Conservation (phyloP, 805 yeast genomes). For the Kluyveromyces siamensis region DNA sequence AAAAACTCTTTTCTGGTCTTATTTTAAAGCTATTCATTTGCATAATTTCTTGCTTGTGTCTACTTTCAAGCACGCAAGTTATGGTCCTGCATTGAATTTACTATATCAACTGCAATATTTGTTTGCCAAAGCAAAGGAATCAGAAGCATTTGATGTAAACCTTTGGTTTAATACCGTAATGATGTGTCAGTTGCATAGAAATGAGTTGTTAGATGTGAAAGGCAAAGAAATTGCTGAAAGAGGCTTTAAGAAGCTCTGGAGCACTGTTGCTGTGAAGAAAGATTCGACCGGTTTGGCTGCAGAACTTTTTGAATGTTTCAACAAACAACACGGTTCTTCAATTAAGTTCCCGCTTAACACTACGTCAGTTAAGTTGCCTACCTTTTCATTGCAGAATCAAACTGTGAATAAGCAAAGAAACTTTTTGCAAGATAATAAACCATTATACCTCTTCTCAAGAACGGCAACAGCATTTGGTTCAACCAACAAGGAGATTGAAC, state of each 20-base stretch:
- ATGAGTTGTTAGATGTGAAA: conserved; percentile 7
- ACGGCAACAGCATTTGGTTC: conserved; percentile 13
- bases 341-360: conserved; percentile 4
- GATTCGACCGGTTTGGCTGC: conserved; percentile 20
- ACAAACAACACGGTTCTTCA: conserved; percentile 10
- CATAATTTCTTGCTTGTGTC: conserved; percentile 19
- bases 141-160: conserved; percentile 17
- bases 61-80: conserved; percentile 18
- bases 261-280: conserved; percentile 8
- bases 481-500: conserved; percentile 3
- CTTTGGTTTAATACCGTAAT: conserved; percentile 21
- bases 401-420: conserved; percentile 8
- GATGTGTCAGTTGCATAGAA: conserved; percentile 24
- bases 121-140: conserved; percentile 16
- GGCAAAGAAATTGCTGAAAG: conserved; percentile 12
- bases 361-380: conserved; percentile 7
- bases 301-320: conserved; percentile 11
- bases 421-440: conserved; percentile 10
- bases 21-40: conserved; percentile 16
- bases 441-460: conserved; percentile 16
- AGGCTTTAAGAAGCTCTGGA: conserved; percentile 18
- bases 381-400: conserved; percentile 1
- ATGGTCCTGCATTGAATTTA: conserved; percentile 12
- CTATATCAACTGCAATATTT: conserved; percentile 11
- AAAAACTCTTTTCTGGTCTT: conserved; percentile 18